phyloP scores from a whole-genome alignment of 768 basidiomycete species.

The Rhodotorula diobovata region DNA sequence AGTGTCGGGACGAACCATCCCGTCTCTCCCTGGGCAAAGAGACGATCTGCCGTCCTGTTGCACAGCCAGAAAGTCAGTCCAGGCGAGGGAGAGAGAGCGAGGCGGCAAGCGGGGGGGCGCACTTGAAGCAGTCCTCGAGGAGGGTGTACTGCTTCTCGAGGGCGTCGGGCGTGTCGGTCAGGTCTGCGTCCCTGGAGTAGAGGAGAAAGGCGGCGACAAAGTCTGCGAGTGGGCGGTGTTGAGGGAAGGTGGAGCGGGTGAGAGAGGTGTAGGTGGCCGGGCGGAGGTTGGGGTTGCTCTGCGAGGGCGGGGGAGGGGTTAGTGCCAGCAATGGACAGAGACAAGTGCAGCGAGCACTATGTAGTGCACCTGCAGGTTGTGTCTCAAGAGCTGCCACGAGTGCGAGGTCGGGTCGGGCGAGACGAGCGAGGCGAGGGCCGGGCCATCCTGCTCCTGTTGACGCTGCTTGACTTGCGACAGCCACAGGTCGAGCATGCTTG shows the following conservation, averaged over 20 bases:
- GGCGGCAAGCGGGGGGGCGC: neutral
- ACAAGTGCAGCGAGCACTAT: too few relatives aligned
- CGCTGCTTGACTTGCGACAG: neutral
- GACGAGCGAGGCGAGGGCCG: neutral
- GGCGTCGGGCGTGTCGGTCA: neutral
- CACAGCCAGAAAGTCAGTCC: too few relatives aligned
- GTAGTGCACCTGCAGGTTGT: slow-evolving; percentile 6
- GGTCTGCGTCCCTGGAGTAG: slow-evolving; percentile 31
- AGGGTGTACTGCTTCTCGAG: slow-evolving; percentile 19
- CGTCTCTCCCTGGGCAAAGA: slow-evolving; percentile 33
- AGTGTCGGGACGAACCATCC: slow-evolving; percentile 41
- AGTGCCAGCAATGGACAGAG: neutral
- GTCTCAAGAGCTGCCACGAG: slow-evolving; percentile 1
- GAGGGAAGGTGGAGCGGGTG: slow-evolving; percentile 24
- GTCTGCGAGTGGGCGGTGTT: slow-evolving; percentile 35
- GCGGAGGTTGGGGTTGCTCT: slow-evolving; percentile 1
- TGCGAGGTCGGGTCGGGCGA: neutral
- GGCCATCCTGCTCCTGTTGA: neutral
- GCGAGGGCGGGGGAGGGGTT: neutral
- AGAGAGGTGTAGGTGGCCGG: slow-evolving; percentile 20
- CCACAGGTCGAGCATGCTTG: neutral
- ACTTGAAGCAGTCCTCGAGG: slow-evolving; percentile 39
- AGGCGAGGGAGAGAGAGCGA: neutral
- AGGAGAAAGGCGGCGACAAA: slow-evolving; percentile 38
- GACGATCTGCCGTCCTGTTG: slow-evolving; percentile 25